Percentiles rank a stretch among this genome's conserved stretches.
These are phyloP conservation scores for Passiflora organensis DNA, from an alignment of 345 rosid species.

Conservation along the genomic window DNA sequence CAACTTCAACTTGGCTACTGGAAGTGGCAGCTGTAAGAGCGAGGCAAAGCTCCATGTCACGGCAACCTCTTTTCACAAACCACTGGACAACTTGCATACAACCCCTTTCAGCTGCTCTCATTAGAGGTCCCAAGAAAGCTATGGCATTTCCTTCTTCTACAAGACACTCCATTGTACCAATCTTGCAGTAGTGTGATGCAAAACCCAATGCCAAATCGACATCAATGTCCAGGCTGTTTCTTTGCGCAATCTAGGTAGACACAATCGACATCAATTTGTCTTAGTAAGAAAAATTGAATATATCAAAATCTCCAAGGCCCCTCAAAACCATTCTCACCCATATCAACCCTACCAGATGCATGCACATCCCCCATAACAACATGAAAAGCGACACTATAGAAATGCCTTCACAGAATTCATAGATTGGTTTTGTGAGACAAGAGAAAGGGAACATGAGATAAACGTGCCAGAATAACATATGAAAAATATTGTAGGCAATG, in stretches of 20 bases:
- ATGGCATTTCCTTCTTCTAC: conserved; percentile 96
- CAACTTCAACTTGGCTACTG: conserved; percentile 77
- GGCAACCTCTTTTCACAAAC: conserved; percentile 85
- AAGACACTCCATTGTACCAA: conserved; percentile 92
- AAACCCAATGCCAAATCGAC: conserved; percentile 90
- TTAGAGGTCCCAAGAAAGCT: conserved; percentile 84
- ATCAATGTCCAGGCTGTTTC: conserved; percentile 97
- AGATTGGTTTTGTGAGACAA: no score
- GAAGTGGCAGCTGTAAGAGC: conserved; percentile 96
- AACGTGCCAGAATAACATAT: no score
- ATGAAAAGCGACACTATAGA: no score
- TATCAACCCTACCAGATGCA: not conserved
- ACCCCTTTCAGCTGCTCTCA: conserved; percentile 98
- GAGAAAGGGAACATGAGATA: no score
- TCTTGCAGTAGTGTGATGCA: conserved; percentile 89
- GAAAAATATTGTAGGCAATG: no score
- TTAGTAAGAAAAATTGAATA: conserved; percentile 5
- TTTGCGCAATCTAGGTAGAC: conserved; percentile 70
- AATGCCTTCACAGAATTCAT: no score
- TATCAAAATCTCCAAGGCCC: not conserved
- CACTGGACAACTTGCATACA: conserved; percentile 93
- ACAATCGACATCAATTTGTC: conserved; percentile 10
- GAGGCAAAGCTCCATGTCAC: conserved; percentile 92
- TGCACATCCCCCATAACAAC: no score
- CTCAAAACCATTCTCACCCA: not conserved